These are phyloP conservation scores for Leccinum subtestaceum DNA, from an alignment of 768 basidiomycete genomes.

Conservation along the genomic window DNA sequence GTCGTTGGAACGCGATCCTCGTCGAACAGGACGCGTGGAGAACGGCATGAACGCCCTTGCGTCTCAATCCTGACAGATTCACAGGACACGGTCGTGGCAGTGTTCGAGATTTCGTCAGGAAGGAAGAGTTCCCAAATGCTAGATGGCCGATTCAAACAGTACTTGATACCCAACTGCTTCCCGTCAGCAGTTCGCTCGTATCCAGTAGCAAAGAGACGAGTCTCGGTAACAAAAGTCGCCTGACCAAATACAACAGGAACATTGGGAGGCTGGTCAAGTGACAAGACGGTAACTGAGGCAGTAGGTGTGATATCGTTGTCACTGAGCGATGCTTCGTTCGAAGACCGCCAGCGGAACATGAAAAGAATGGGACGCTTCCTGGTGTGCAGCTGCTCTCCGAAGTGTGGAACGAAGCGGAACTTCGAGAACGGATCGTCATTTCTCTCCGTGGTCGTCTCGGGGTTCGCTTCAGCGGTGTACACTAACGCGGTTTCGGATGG, in stretches of 20 bases:
- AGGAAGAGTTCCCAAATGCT: slow-evolving; percentile 52
- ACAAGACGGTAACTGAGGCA: slow-evolving; percentile 11
- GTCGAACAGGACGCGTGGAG: slow-evolving; percentile 45
- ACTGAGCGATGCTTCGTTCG: background rate
- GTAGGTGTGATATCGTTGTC: slow-evolving; percentile 8
- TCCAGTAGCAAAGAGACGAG: slow-evolving; percentile 54
- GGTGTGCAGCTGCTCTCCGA: slow-evolving; percentile 60
- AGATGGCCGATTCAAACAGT: slow-evolving; percentile 55
- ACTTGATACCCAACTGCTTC: slow-evolving; percentile 54
- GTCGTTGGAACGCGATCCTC: slow-evolving; percentile 17
- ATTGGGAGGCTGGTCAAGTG: slow-evolving; percentile 5
- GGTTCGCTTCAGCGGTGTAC: slow-evolving; percentile 60
- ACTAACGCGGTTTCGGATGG: slow-evolving; percentile 50
- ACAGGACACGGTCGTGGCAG: slow-evolving; percentile 15
- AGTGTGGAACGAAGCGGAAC: slow-evolving; percentile 55
- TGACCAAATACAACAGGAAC: slow-evolving; percentile 50
- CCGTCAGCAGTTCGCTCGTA: slow-evolving; percentile 59
- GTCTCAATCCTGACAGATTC: slow-evolving; percentile 38
- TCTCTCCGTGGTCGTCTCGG: slow-evolving; percentile 16
- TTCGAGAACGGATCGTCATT: slow-evolving; percentile 34
- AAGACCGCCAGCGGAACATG: slow-evolving; percentile 46
- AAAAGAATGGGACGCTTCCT: slow-evolving; percentile 54
- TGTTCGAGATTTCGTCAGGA: background rate
- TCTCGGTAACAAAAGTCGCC: slow-evolving; percentile 45
- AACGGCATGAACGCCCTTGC: slow-evolving; percentile 49